Conservation (phyloP, 805 yeast genomes). For the Saccharomycopsis babjevae region DNA sequence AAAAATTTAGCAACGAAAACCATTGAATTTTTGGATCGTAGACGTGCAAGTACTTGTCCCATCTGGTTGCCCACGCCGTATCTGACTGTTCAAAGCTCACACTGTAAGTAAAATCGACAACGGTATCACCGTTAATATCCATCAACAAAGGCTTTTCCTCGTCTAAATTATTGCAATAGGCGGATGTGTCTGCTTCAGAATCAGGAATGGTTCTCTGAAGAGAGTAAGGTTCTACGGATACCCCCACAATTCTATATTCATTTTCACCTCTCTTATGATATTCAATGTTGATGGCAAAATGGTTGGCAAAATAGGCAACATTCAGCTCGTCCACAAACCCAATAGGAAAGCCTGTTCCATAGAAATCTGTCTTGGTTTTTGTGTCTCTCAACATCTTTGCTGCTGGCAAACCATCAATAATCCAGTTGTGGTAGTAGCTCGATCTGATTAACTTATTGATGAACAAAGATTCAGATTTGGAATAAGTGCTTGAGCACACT, state of each 20-base stretch:
- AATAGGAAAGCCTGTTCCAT: conserved; percentile 72
- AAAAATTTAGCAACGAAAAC: conserved; percentile 84
- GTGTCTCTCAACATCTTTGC: conserved; percentile 52
- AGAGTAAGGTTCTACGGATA: conserved; percentile 64
- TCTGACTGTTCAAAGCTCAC: conserved; percentile 60
- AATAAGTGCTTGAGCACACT: conserved; percentile 54
- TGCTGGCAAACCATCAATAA: conserved; percentile 90
- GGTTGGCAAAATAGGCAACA: conserved; percentile 62
- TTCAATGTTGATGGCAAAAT: conserved; percentile 68
- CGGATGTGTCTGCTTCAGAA: not conserved
- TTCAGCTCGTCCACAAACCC: conserved; percentile 56
- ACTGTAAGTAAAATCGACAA: conserved; percentile 76
- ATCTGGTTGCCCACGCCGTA: conserved; percentile 94
- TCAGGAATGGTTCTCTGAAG: conserved; percentile 21
- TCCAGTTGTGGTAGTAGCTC: conserved; percentile 85
- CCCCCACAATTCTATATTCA: conserved; percentile 84
- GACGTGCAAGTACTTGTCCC: conserved; percentile 93
- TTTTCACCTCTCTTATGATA: conserved; percentile 67
- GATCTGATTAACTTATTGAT: conserved; percentile 71
- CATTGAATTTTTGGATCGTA: conserved; percentile 92
- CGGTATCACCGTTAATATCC: conserved; percentile 38
- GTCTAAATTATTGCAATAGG: not conserved
- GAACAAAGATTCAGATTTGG: conserved; percentile 59
- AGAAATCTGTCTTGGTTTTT: conserved; percentile 51
- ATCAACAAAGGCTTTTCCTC: conserved; percentile 34